phyloP scores from a whole-genome alignment of 2,329 filamentous ascomycete genomes.

The Neopestalotiopsis sp. region DNA sequence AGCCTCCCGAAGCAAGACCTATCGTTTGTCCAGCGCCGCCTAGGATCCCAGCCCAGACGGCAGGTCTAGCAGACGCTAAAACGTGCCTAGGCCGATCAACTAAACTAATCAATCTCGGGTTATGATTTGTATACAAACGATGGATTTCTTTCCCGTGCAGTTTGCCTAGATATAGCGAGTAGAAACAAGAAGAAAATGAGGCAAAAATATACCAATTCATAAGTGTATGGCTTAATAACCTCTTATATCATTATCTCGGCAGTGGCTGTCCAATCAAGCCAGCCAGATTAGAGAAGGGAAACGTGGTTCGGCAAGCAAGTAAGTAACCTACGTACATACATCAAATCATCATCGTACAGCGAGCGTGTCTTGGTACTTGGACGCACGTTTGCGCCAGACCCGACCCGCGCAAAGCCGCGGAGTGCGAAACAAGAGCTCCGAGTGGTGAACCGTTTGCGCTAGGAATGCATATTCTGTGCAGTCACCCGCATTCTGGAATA shows the following conservation, averaged over 20 bases:
- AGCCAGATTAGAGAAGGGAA: no score
- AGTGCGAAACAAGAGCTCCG: conserved; percentile 1
- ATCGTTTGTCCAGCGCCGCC: background rate
- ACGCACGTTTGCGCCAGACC: background rate
- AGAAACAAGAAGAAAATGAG: background rate
- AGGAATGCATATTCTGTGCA: conserved; percentile 5
- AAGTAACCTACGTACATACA: background rate
- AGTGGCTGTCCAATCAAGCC: no score
- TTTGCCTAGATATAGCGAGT: background rate
- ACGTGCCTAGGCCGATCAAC: background rate
- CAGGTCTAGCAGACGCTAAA: background rate
- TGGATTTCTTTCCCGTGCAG: background rate
- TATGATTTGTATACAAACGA: background rate
- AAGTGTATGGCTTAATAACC: no score
- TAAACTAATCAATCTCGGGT: background rate
- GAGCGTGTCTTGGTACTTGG: background rate
- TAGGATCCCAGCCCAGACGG: background rate
- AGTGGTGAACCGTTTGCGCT: conserved; percentile 10
- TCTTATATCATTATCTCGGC: no score
- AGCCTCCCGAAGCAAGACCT: background rate
- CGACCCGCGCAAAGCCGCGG: background rate
- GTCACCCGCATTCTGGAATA: background rate
- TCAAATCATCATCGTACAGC: background rate
- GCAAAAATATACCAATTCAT: background rate
- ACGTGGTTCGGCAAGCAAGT: no score